Percentiles rank a stretch among this genome's conserved stretches.
Conservation (phyloP, 2,329 filamentous ascomycete species). For the Talaromyces pinophilus region DNA sequence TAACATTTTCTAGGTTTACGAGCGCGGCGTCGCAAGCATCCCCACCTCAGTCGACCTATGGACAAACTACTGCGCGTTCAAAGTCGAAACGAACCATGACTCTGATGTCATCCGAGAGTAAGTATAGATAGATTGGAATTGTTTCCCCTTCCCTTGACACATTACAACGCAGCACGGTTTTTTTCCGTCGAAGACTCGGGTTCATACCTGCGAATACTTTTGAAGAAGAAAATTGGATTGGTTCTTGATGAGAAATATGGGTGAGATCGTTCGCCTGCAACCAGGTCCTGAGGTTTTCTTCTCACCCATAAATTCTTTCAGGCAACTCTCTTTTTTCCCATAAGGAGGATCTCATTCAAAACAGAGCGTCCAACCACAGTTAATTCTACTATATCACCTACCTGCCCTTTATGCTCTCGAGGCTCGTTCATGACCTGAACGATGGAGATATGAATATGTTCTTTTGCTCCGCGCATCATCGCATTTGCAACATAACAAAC, state of each 20-base stretch:
- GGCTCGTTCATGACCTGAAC: conserved; percentile 36
- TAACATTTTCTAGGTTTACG: conserved; percentile 70
- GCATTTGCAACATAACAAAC: conserved; percentile 39
- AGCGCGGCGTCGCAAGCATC: conserved; percentile 90
- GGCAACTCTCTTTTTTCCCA: conserved; percentile 48
- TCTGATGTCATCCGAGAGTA: conserved; percentile 98
- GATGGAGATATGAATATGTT: conserved; percentile 39
- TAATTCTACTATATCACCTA: conserved; percentile 28
- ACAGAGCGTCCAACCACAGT: conserved; percentile 33
- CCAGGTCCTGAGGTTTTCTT: conserved; percentile 49
- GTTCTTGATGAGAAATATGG: conserved; percentile 43
- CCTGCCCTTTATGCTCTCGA: conserved; percentile 30
- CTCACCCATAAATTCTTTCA: conserved; percentile 51
- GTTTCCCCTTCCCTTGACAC: conserved; percentile 61
- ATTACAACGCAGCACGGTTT: conserved; percentile 43
- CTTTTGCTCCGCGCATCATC: conserved; percentile 37
- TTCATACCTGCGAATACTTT: conserved; percentile 34
- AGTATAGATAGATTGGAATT: conserved; percentile 65
- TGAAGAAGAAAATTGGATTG: conserved; percentile 23
- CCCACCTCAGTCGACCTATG: conserved; percentile 93
- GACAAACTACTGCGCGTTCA: conserved; percentile 97
- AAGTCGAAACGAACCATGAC: conserved; percentile 95
- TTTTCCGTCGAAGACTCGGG: conserved; percentile 33
- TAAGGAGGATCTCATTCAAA: conserved; percentile 35
- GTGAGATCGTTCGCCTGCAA: conserved; percentile 69